These are phyloP conservation scores for Fonsecaea pugnacius DNA, from an alignment of 2,329 filamentous ascomycete genomes.

Conservation along the genomic window DNA sequence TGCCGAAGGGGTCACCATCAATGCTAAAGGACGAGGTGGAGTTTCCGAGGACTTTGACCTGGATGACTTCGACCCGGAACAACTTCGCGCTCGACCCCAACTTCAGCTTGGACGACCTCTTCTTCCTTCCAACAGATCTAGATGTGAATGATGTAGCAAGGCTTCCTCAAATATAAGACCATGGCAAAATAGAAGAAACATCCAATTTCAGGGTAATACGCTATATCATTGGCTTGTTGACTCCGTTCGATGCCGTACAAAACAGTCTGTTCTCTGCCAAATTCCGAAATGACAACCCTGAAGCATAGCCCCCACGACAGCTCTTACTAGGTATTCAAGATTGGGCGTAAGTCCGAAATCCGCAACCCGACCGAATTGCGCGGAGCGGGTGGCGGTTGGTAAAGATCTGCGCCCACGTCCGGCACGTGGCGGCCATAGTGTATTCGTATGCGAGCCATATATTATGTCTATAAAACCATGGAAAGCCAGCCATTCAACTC, in stretches of 20 bases:
- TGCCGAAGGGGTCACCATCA: conserved; percentile 5
- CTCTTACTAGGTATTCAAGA: too few species aligned
- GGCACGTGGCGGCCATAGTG: neutral
- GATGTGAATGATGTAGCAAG: conserved; percentile 5
- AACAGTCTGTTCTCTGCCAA: too few species aligned
- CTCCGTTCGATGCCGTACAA: too few species aligned
- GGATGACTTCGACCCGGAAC: conserved; percentile 14
- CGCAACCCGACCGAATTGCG: neutral
- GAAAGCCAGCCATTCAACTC: neutral
- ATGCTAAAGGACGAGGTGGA: neutral
- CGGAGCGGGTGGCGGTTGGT: neutral
- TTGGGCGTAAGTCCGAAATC: too few species aligned
- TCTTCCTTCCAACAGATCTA: conserved; percentile 12
- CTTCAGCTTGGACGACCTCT: conserved; percentile 15
- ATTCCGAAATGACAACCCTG: too few species aligned
- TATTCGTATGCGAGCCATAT: neutral
- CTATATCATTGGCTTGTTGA: too few species aligned
- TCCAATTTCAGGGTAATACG: too few species aligned
- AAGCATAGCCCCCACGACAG: too few species aligned
- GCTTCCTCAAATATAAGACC: neutral
- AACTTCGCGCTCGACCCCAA: neutral
- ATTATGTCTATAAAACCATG: neutral
- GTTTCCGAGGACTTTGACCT: conserved; percentile 11
- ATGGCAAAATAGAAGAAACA: neutral
- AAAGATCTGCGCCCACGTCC: neutral